phyloP scores from a whole-genome alignment of 2,329 filamentous ascomycete species.

The Alternaria sp. region DNA sequence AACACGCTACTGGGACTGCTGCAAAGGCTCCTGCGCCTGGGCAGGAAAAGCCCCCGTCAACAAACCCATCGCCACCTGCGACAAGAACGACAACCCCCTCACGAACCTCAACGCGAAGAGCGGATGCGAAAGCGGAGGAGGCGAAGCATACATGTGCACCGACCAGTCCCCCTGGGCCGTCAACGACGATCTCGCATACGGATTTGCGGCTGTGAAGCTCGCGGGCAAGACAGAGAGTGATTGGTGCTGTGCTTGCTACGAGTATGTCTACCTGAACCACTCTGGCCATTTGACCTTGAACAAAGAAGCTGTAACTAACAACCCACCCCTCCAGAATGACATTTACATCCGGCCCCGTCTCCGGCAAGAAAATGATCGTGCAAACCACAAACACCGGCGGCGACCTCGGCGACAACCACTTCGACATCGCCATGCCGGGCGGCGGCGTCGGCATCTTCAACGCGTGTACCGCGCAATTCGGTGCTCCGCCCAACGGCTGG shows the following conservation, averaged over 20 bases:
- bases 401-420: conserved; percentile 47
- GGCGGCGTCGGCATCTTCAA: conserved; percentile 47
- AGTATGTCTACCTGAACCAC: conserved; percentile 39
- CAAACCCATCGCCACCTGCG: conserved; percentile 62
- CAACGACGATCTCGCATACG: conserved; percentile 65
- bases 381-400: conserved; percentile 68
- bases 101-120: conserved; percentile 57
- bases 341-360: conserved; percentile 62
- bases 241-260: conserved; percentile 72
- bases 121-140: conserved; percentile 61
- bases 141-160: conserved; percentile 64
- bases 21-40: conserved; percentile 72
- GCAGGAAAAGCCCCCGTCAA: conserved; percentile 62
- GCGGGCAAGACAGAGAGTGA: conserved; percentile 59
- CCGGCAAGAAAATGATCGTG: conserved; percentile 68
- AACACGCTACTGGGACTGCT: conserved; percentile 64
- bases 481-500: conserved; percentile 44
- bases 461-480: conserved; percentile 42
- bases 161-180: conserved; percentile 69
- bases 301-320: conserved; percentile 2
- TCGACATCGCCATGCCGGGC: conserved; percentile 48
- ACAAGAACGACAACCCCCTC: conserved; percentile 63
- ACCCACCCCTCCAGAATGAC: conserved; percentile 51
- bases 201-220: conserved; percentile 68
- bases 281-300: background rate